Percentiles rank a stretch among this genome's conserved stretches.
Evolutionary conservation across 1,139 yeast genomes (phyloP).

Genomic region (Scheffersomyces illinoinensis): DNA sequence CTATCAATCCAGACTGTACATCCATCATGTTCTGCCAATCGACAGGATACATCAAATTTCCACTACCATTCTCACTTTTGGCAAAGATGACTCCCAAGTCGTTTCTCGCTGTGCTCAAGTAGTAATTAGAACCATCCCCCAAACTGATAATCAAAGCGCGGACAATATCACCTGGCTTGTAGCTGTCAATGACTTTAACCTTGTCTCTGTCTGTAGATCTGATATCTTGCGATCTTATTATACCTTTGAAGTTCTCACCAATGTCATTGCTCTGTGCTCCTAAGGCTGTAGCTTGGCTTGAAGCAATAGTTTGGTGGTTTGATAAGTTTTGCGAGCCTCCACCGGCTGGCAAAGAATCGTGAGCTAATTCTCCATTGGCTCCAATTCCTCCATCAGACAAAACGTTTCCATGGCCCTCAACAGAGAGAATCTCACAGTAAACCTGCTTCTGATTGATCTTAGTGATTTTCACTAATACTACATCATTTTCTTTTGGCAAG

Average conservation of each 20-base stretch:
- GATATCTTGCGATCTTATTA: slow-evolving; percentile 85
- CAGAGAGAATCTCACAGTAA: slow-evolving; percentile 77
- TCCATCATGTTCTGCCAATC: slow-evolving; percentile 97
- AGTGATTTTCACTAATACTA: slow-evolving; percentile 76
- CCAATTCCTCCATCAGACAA: slow-evolving; percentile 69
- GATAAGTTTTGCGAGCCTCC: slow-evolving; percentile 54
- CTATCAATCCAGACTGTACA: slow-evolving; percentile 70
- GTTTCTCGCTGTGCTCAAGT: slow-evolving; percentile 84
- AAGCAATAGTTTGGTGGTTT: slow-evolving; percentile 48
- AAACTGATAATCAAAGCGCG: slow-evolving; percentile 79
- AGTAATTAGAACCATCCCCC: slow-evolving; percentile 93
- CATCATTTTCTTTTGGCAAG: slow-evolving; percentile 82
- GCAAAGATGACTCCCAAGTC: slow-evolving; percentile 96
- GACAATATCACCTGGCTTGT: slow-evolving; percentile 90
- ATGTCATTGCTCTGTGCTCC: slow-evolving; percentile 58
- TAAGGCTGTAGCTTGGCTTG: slow-evolving; percentile 32
- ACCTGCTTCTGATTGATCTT: slow-evolving; percentile 72
- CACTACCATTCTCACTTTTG: slow-evolving; percentile 64
- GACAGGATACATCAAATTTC: slow-evolving; percentile 80
- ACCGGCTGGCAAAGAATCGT: slow-evolving; percentile 38
- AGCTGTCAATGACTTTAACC: slow-evolving; percentile 75
- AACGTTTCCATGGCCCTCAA: slow-evolving; percentile 65
- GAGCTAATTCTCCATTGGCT: slow-evolving; percentile 53
- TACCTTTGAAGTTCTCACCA: slow-evolving; percentile 90
- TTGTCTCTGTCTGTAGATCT: slow-evolving; percentile 89